phyloP scores from a whole-genome alignment of 192 early-diverging fungal species.

The Coemansia sp. region DNA sequence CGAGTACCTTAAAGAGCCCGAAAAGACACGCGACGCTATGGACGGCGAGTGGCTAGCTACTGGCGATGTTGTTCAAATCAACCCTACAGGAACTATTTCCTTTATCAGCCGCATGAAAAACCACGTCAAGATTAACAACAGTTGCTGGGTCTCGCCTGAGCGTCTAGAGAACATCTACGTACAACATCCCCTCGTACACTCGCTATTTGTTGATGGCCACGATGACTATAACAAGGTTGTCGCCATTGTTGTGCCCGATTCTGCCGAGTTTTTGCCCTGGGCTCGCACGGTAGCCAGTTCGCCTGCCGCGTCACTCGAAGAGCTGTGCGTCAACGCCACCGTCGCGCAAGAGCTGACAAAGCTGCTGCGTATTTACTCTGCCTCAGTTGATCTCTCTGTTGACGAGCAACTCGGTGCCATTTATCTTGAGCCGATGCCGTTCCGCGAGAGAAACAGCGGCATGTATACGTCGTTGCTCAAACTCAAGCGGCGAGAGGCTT shows the following conservation, averaged over 20 bases:
- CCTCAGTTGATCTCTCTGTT: constrained; percentile 64
- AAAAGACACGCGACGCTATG: constrained; percentile 68
- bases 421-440: constrained; percentile 66
- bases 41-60: constrained; percentile 80
- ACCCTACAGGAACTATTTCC: constrained; percentile 59
- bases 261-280: constrained; percentile 66
- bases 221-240: constrained; percentile 75
- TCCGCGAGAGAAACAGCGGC: constrained; percentile 66
- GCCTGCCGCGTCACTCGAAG: constrained; percentile 49
- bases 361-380: constrained; percentile 60
- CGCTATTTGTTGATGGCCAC: constrained; percentile 88
- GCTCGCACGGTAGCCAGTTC: constrained; percentile 38
- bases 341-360: constrained; percentile 63
- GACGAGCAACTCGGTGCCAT: constrained; percentile 79
- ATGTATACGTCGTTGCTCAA: constrained; percentile 89
- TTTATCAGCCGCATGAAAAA: constrained; percentile 81
- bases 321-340: constrained; percentile 53
- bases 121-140: constrained; percentile 76
- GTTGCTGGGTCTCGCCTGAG: constrained; percentile 88
- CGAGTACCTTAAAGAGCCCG: constrained; percentile 78
- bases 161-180: constrained; percentile 75
- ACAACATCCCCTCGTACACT: constrained; percentile 72
- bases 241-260: constrained; percentile 79
- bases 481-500: constrained; percentile 61
- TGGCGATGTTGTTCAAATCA: constrained; percentile 78